phyloP scores from a whole-genome alignment of 352 stramenopile species.

The Plasmopara viticola region DNA sequence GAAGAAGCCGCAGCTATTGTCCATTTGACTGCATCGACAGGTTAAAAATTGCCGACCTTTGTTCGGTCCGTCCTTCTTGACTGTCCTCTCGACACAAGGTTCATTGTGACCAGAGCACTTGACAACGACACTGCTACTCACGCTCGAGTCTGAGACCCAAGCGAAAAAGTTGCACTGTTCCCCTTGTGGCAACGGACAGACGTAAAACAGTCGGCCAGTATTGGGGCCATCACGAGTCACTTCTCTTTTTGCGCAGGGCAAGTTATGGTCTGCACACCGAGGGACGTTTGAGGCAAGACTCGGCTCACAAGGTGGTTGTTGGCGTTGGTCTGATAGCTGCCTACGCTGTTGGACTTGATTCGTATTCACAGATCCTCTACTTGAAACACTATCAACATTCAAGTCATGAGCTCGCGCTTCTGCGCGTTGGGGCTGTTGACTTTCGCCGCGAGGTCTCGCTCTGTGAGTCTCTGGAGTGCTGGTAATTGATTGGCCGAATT shows the following conservation, averaged over 20 bases:
- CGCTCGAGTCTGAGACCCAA: slow-evolving; percentile 69
- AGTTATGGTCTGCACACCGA: slow-evolving; percentile 41
- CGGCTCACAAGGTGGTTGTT: slow-evolving; percentile 2
- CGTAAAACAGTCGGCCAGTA: slow-evolving; percentile 90
- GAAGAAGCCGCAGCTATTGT: slow-evolving; percentile 70
- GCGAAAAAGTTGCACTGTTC: slow-evolving; percentile 91
- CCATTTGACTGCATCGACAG: slow-evolving; percentile 42
- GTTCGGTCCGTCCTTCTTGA: slow-evolving; percentile 59
- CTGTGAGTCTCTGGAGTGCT: slow-evolving; percentile 1
- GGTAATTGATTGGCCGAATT: slow-evolving; percentile 58
- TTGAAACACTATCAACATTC: slow-evolving; percentile 1
- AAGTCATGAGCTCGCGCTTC: slow-evolving; percentile 1
- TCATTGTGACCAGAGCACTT: slow-evolving; percentile 59
- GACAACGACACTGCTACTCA: slow-evolving; percentile 3
- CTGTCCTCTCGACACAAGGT: slow-evolving; percentile 52
- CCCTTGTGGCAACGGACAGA: slow-evolving; percentile 72
- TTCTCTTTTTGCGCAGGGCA: slow-evolving; percentile 46
- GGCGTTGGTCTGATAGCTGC: slow-evolving; percentile 3
- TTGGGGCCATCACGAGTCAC: slow-evolving; percentile 73
- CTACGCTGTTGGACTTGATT: slow-evolving; percentile 9
- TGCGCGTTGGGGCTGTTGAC: neutral
- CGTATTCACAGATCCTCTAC: slow-evolving; percentile 10
- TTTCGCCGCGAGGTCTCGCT: neutral
- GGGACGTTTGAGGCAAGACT: slow-evolving; percentile 18
- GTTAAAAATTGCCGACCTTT: slow-evolving; percentile 60